Conservation (phyloP, 768 basidiomycete genomes). For the Inosperma sp. region DNA sequence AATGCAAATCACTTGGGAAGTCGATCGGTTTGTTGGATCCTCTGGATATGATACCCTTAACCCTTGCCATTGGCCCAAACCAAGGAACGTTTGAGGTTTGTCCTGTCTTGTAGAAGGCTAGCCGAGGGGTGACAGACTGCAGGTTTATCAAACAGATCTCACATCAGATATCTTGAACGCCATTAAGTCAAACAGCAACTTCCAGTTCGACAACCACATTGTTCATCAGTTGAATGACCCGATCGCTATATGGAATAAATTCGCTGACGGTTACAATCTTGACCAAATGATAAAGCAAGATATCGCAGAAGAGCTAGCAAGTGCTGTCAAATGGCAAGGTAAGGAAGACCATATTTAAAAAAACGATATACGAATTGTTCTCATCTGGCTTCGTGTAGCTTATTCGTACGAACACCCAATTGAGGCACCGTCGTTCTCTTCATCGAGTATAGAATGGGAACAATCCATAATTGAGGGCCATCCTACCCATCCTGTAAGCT, state of each 20-base stretch:
- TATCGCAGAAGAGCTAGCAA: slow-evolving; percentile 45
- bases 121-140: not conserved
- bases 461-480: slow-evolving; percentile 59
- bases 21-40: slow-evolving; percentile 50
- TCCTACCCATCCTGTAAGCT: slow-evolving; percentile 51
- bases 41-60: slow-evolving; percentile 49
- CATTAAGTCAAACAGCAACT: slow-evolving; percentile 27
- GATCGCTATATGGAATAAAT: slow-evolving; percentile 42
- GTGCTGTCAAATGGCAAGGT: slow-evolving; percentile 56
- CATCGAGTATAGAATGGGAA: slow-evolving; percentile 54
- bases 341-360: slow-evolving; percentile 7
- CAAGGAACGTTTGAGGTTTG: not conserved
- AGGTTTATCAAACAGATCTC: not conserved
- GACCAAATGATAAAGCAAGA: slow-evolving; percentile 32
- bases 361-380: not conserved
- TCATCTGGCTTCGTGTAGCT: slow-evolving; percentile 22
- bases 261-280: slow-evolving; percentile 34
- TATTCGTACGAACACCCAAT: slow-evolving; percentile 51
- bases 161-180: slow-evolving; percentile 21
- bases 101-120: not conserved
- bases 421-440: slow-evolving; percentile 38
- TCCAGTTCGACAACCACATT: slow-evolving; percentile 20
- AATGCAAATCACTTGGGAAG: slow-evolving; percentile 32
- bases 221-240: slow-evolving; percentile 26
- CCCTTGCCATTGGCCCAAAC: slow-evolving; percentile 23